Conservation (phyloP, 176 grass and related monocot species). For the Aegilops bicornis region DNA sequence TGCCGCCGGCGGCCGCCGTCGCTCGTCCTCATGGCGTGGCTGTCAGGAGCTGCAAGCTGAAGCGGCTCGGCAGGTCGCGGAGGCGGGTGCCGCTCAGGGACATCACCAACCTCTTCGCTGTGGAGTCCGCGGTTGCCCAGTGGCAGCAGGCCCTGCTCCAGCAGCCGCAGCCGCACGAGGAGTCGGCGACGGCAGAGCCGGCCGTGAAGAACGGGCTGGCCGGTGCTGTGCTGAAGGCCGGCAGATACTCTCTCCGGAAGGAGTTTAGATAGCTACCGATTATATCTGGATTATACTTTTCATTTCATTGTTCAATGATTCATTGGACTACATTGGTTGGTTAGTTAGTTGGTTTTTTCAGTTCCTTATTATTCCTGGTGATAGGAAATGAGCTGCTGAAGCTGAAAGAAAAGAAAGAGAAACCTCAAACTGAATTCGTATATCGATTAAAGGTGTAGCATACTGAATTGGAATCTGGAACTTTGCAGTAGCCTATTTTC, state of each 20-base stretch:
- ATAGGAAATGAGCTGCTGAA: neutral
- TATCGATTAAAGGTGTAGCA: neutral
- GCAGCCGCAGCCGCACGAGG: neutral
- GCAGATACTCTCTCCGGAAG: slow-evolving; percentile 33
- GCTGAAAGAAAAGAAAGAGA: neutral
- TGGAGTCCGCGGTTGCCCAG: neutral
- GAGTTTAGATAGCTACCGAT: slow-evolving; percentile 27
- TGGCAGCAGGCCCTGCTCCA: neutral
- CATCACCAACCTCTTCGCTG: slow-evolving; percentile 33
- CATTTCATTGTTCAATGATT: neutral
- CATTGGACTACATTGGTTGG: neutral
- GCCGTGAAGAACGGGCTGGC: too few species aligned
- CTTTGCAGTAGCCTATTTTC: neutral
- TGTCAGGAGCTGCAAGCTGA: slow-evolving; percentile 23
- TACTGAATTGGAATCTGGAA: neutral
- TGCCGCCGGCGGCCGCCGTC: neutral
- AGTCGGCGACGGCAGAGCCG: too few species aligned
- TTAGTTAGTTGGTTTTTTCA: neutral
- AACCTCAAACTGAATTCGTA: neutral
- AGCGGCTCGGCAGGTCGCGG: slow-evolving; percentile 23
- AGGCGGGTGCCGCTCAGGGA: slow-evolving; percentile 30
- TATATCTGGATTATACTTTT: neutral
- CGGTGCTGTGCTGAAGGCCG: neutral
- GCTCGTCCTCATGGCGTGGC: neutral
- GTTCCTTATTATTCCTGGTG: neutral